phyloP scores from a whole-genome alignment of 1,139 yeast species.

The Candida freyschussii region DNA sequence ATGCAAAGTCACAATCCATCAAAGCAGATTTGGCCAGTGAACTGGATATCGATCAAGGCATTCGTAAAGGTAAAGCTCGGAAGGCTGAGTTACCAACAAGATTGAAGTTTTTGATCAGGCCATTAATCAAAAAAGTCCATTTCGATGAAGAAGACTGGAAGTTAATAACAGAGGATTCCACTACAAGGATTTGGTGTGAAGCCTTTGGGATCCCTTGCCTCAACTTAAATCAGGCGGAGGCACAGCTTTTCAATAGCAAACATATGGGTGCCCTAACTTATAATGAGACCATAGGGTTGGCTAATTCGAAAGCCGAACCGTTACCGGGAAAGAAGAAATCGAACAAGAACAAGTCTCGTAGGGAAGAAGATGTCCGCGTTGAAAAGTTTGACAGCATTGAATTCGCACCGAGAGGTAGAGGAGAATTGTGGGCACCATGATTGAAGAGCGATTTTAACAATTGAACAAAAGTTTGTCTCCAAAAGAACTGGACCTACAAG shows the following conservation, averaged over 20 bases:
- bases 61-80: conserved; percentile 4
- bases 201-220: conserved; percentile 49
- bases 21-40: conserved; percentile 6
- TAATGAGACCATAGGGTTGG: conserved; percentile 34
- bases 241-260: conserved; percentile 29
- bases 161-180: conserved; percentile 50
- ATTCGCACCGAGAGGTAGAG: conserved; percentile 52
- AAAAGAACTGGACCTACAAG: too few relatives aligned
- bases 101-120: conserved; percentile 43
- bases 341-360: conserved; percentile 7
- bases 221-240: conserved; percentile 50
- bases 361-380: conserved; percentile 27
- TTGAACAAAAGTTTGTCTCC: conserved; percentile 1
- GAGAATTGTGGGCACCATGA: conserved; percentile 48
- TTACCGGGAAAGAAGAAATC: conserved; percentile 2
- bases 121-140: conserved; percentile 44
- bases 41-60: conserved; percentile 1
- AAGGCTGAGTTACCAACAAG: conserved; percentile 47
- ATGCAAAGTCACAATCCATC: conserved; percentile 7
- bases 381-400: conserved; percentile 43
- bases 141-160: conserved; percentile 43
- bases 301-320: conserved; percentile 27
- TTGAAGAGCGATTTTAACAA: too few relatives aligned
- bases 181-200: conserved; percentile 49
- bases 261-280: conserved; percentile 10